Evolutionary conservation across 2,329 filamentous ascomycete genomes (phyloP), one percentile per base, ranked within the genome.

Genomic region (Neonectria punicea): DNA sequence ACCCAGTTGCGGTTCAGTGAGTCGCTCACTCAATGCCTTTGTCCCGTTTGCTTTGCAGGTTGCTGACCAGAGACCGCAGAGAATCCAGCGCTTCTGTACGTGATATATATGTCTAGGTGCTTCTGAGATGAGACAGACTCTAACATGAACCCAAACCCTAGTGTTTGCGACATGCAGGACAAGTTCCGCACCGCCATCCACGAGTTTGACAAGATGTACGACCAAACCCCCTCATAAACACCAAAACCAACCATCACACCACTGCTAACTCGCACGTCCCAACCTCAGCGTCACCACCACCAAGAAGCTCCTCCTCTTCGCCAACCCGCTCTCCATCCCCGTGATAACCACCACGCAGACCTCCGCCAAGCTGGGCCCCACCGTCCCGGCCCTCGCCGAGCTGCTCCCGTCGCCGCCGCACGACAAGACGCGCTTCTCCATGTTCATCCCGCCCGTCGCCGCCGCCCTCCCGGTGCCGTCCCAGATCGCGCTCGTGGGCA

Each of bases 81-180:
- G 65, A 82, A 83, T 68, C 82, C 84, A 16, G 83, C 78, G 43
- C 75, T 87, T 74, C 85, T 88, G 84, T 86, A 71, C 5, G 25
- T 25, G 22, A 4, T 25, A 25, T 25, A 25, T 20, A 20, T 20
- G 3, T 20, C 20, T 3, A 20, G 3, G 20, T 20, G 6, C 25
- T 4, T 5, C 5, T 5, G 2, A 16, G 5, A 20, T 44, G 14
- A 43, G 43, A 47, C 9, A 16, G 30, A 54, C 49, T 16, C 36
- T 39, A 43, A 50, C 66, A 36, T 32, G 47, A 44, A 4, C 7
- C 60, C 18, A 20, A 36, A 28, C 32, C 22, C 36, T 32, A 98
- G 94, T 75, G 88, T 98, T 77, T 98, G 95, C 82, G 95, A 98
- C 76, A 85, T 98, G 68, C 95, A 98, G 82, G 95, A 98, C 72